A percentile compares a stretch with the other conserved stretches of the same genome.
Conservation (phyloP, 257 asterid genomes). For the Solanum megistacrolobum region DNA sequence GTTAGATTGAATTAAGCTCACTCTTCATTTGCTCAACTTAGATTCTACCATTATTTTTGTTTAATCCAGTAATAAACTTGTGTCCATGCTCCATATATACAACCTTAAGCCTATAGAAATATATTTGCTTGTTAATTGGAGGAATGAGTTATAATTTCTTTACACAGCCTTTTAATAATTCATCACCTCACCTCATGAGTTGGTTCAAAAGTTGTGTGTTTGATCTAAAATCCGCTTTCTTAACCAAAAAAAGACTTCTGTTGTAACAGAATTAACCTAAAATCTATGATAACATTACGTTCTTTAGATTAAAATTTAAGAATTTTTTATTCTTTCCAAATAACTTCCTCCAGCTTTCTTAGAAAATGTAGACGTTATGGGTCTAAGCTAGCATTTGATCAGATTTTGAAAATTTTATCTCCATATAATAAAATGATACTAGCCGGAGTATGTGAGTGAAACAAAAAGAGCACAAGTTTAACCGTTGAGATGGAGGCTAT, state of each 20-base stretch:
- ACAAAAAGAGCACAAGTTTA: neutral
- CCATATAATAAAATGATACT: neutral
- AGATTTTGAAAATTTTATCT: neutral
- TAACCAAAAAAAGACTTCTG: neutral
- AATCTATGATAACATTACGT: neutral
- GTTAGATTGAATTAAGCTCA: neutral
- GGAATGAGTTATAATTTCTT: neutral
- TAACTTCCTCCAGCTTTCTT: neutral
- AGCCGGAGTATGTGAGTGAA: neutral
- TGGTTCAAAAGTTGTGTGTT: neutral
- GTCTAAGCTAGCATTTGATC: neutral
- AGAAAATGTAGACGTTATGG: neutral
- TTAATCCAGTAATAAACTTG: neutral
- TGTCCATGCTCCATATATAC: neutral
- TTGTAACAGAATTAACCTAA: neutral
- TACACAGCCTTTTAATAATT: neutral
- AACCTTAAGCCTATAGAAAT: neutral
- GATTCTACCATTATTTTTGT: neutral
- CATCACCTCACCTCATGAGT: neutral
- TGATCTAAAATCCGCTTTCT: neutral
- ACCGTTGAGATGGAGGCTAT: neutral
- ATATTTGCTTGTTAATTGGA: neutral
- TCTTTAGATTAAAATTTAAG: neutral
- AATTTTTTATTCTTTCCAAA: neutral
- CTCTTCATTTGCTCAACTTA: neutral